Conservation (phyloP, 2,329 filamentous ascomycete genomes). For the Xylaria sp. region DNA sequence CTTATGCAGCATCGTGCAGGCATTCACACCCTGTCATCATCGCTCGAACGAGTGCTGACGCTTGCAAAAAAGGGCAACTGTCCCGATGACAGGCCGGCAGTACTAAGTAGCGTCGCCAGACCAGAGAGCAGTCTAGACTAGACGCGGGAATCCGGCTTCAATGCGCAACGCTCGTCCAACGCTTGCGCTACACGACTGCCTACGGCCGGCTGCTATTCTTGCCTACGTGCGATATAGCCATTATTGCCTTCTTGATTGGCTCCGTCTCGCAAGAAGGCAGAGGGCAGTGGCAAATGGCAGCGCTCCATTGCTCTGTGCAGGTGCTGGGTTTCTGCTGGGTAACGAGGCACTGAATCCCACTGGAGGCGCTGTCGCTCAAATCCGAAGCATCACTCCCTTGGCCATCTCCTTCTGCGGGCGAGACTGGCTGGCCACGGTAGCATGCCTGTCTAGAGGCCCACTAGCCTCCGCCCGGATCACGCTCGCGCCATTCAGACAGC, state of each 20-base stretch:
- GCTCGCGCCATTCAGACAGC: slow-evolving; percentile 23
- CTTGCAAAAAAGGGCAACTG: slow-evolving; percentile 13
- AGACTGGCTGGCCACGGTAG: slow-evolving; percentile 30
- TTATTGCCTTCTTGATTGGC: slow-evolving; percentile 16
- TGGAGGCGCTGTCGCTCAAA: slow-evolving; percentile 1
- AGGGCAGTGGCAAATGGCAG: slow-evolving; percentile 15
- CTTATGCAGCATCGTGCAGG: slow-evolving; percentile 21
- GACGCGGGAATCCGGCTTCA: neutral
- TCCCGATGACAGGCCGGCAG: slow-evolving; percentile 11
- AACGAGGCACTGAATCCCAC: slow-evolving; percentile 1
- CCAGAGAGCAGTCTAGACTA: neutral
- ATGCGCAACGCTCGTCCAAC: slow-evolving; percentile 1
- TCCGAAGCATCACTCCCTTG: neutral
- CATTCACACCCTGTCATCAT: slow-evolving; percentile 17
- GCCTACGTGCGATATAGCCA: slow-evolving; percentile 7
- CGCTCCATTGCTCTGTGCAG: neutral
- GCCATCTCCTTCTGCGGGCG: slow-evolving; percentile 16
- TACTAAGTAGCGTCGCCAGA: slow-evolving; percentile 1
- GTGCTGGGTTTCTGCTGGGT: neutral
- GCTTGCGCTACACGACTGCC: neutral
- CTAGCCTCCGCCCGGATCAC: slow-evolving; percentile 20
- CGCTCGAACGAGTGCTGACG: slow-evolving; percentile 17
- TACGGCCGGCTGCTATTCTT: neutral
- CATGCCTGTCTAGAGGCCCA: slow-evolving; percentile 18
- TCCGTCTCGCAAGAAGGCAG: neutral